Percentiles rank a stretch among this genome's conserved stretches.
These are phyloP conservation scores for Paraphaeosphaeria minitans DNA, from an alignment of 2,329 filamentous ascomycete species.

Conservation along the genomic window DNA sequence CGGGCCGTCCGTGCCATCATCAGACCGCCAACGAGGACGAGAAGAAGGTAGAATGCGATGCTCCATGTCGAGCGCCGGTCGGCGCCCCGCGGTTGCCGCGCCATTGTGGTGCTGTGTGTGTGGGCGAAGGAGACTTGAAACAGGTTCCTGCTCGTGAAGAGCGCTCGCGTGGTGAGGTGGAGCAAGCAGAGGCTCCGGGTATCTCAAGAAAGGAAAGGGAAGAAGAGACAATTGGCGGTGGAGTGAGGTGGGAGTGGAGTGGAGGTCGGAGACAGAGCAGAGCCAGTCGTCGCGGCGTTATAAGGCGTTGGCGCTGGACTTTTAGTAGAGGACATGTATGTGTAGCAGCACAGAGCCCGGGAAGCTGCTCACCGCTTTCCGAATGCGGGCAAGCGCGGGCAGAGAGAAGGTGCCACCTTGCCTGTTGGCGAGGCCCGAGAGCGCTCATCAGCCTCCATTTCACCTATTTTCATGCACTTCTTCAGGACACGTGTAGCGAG, in stretches of 20 bases:
- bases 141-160: conserved; percentile 30
- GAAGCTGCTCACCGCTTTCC: conserved; percentile 25
- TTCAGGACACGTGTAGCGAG: conserved; percentile 41
- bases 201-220: conserved; percentile 32
- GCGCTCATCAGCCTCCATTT: conserved; percentile 38
- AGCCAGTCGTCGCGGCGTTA: conserved; percentile 34
- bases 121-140: conserved; percentile 20
- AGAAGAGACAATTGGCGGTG: conserved; percentile 26
- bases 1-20: conserved; percentile 78
- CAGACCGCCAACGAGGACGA: conserved; percentile 83
- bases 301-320: conserved; percentile 30
- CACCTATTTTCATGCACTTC: conserved; percentile 31
- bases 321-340: conserved; percentile 41
- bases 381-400: conserved; percentile 23
- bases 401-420: conserved; percentile 25
- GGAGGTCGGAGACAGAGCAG: conserved; percentile 21
- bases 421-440: conserved; percentile 20
- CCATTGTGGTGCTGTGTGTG: conserved; percentile 54
- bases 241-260: conserved; percentile 20
- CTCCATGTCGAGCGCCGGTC: conserved; percentile 81
- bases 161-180: conserved; percentile 25
- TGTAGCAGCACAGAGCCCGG: conserved; percentile 23
- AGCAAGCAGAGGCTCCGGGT: conserved; percentile 35
- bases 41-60: conserved; percentile 87
- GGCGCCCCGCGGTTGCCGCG: conserved; percentile 66